Evolutionary conservation across 2,329 filamentous ascomycete species (phyloP).

Genomic region (Verticillium klebahnii): DNA sequence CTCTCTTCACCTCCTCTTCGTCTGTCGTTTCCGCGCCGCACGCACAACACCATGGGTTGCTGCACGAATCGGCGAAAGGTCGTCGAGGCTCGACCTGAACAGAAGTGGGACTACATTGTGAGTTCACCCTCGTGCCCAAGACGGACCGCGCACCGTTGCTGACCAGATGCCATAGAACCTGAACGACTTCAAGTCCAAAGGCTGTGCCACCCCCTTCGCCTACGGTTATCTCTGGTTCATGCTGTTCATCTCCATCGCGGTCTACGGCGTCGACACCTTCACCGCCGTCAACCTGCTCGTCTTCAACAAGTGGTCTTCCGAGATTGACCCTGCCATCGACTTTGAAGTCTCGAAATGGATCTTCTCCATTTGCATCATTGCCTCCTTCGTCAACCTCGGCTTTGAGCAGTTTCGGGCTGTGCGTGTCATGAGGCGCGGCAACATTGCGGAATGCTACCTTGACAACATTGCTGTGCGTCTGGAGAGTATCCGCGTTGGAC

Average conservation of each 20-base stretch:
- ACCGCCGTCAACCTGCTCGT: constrained; percentile 86
- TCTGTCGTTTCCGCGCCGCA: neutral
- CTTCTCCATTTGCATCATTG: constrained; percentile 86
- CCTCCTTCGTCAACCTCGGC: constrained; percentile 76
- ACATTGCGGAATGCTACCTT: constrained; percentile 87
- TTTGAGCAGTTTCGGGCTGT: constrained; percentile 78
- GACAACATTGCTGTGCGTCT: constrained; percentile 81
- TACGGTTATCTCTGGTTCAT: constrained; percentile 80
- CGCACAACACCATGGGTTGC: constrained; percentile 52
- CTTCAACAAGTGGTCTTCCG: constrained; percentile 84
- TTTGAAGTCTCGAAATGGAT: constrained; percentile 88
- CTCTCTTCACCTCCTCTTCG: neutral
- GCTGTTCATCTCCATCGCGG: constrained; percentile 71
- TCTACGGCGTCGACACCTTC: constrained; percentile 89
- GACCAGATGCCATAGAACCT: constrained; percentile 31
- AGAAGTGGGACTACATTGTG: constrained; percentile 94
- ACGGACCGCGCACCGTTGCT: neutral
- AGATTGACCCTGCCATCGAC: constrained; percentile 73
- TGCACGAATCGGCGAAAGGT: constrained; percentile 56
- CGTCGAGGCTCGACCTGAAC: constrained; percentile 69
- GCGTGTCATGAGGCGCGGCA: constrained; percentile 76
- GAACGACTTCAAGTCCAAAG: constrained; percentile 77
- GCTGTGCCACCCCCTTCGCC: constrained; percentile 71
- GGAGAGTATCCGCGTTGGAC: constrained; percentile 73
- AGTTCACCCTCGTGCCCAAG: constrained; percentile 24